Conservation (phyloP, 306 rosid species). For the Argentina anserina region DNA sequence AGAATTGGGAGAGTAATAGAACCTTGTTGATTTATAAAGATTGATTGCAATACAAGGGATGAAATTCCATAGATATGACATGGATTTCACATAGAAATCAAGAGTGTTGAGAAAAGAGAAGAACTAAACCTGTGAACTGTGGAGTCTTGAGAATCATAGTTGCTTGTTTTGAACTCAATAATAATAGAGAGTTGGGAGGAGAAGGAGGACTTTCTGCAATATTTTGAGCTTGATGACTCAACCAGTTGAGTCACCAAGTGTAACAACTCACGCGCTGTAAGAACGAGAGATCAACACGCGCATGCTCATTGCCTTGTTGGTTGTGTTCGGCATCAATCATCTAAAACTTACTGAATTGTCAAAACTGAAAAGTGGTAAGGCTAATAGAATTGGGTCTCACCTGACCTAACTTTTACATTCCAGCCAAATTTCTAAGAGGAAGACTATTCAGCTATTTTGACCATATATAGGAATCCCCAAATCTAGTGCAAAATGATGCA, state of each 20-base stretch:
- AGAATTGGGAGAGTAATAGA: not conserved
- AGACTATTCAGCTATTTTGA: not conserved
- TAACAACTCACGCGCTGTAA: conserved; percentile 4
- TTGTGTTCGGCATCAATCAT: not conserved
- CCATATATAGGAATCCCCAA: not conserved
- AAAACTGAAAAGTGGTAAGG: not conserved
- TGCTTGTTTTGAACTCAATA: not conserved
- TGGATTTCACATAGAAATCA: not conserved
- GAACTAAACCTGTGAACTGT: not conserved
- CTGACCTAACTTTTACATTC: not conserved
- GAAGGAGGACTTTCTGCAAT: not conserved
- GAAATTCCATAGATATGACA: not conserved
- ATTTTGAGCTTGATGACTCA: conserved; percentile 11
- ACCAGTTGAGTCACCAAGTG: not conserved
- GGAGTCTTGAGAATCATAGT: not conserved
- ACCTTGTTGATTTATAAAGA: not conserved
- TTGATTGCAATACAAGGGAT: not conserved
- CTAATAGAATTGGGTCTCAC: not conserved
- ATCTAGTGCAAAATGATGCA: not conserved
- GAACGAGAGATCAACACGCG: not conserved
- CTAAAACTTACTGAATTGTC: not conserved
- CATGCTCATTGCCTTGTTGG: not conserved
- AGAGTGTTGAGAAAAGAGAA: not conserved
- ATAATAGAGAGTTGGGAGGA: not conserved
- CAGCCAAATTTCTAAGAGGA: not conserved